These are phyloP conservation scores for Pichia exigua DNA, from an alignment of 805 yeast genomes.

Conservation along the genomic window DNA sequence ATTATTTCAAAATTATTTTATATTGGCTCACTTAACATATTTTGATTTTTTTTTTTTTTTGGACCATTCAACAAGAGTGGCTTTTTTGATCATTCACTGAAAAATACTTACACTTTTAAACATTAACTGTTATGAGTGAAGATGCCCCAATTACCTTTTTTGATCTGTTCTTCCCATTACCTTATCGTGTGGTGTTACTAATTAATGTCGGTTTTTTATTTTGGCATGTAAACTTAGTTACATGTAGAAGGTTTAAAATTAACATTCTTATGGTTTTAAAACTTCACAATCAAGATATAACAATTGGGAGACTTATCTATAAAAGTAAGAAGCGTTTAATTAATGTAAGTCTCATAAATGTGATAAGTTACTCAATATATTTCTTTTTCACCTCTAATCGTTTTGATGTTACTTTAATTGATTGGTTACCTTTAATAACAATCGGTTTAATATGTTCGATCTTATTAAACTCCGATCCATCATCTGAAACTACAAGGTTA, in stretches of 20 bases:
- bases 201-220: constrained; percentile 43
- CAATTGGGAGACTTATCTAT: constrained; percentile 11
- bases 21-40: not conserved
- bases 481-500: constrained; percentile 37
- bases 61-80: not conserved
- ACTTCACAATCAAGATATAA: constrained; percentile 19
- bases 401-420: constrained; percentile 20
- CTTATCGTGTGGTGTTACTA: constrained; percentile 43
- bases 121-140: not conserved
- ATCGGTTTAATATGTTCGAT: constrained; percentile 28
- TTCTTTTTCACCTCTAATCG: constrained; percentile 18
- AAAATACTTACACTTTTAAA: too few species aligned
- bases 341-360: constrained; percentile 20
- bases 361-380: constrained; percentile 25
- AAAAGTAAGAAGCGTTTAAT: constrained; percentile 13
- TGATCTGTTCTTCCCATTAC: constrained; percentile 31
- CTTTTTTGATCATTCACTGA: not conserved
- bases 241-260: constrained; percentile 32
- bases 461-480: constrained; percentile 25
- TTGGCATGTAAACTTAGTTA: constrained; percentile 42
- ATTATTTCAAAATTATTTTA: too few species aligned
- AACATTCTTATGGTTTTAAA: constrained; percentile 40
- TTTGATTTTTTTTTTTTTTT: not conserved
- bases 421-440: constrained; percentile 34
- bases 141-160: not conserved